Evolutionary conservation across 2,329 filamentous ascomycete genomes (phyloP).

Genomic region (Fusarium penzigii): DNA sequence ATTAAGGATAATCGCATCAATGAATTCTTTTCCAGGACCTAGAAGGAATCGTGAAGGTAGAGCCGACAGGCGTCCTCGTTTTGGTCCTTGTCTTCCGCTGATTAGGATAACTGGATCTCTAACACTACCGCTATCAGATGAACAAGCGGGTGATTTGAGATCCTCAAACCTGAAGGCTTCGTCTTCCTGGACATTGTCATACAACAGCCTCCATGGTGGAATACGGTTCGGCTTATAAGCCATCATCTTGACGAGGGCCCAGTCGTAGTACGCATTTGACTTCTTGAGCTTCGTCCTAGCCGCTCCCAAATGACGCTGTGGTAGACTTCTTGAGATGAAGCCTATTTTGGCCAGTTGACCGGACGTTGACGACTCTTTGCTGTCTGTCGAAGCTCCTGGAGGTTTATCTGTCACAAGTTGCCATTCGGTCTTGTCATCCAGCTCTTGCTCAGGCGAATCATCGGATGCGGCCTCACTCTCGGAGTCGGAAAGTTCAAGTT

Average conservation of each 20-base stretch:
- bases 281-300: not conserved
- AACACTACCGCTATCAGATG: not conserved
- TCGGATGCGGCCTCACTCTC: not conserved
- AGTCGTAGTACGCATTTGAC: not conserved
- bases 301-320: not conserved
- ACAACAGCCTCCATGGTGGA: not conserved
- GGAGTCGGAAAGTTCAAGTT: not conserved
- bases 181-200: not conserved
- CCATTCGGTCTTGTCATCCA: not conserved
- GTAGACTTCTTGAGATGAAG: not conserved
- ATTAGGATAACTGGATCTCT: not conserved
- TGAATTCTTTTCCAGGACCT: not conserved
- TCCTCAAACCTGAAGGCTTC: not conserved
- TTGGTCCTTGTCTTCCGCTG: not conserved
- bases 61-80: not conserved
- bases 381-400: not conserved
- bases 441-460: not conserved
- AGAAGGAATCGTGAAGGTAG: not conserved
- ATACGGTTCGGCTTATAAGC: constrained; percentile 1
- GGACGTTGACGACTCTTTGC: not conserved
- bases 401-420: not conserved
- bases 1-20: not conserved
- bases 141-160: not conserved
- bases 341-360: not conserved
- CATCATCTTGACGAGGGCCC: not conserved